Evolutionary conservation across 179 eudicot species (phyloP).

Genomic region (Patellifolia procumbens): DNA sequence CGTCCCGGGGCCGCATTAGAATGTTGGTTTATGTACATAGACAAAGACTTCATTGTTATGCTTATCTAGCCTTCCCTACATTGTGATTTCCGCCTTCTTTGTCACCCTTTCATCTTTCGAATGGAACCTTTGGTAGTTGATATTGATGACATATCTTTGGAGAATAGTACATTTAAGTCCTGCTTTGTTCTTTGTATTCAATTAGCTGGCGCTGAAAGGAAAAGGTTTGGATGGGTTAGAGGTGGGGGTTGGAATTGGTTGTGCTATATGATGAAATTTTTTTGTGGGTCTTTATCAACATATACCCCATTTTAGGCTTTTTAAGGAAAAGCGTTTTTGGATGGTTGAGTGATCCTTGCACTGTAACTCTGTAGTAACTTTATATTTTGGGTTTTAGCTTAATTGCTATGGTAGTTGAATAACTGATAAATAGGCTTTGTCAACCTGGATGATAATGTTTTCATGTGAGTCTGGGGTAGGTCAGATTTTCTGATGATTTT

Average conservation of each 20-base stretch:
- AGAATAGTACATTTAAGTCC: neutral
- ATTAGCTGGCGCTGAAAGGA: conserved; percentile 24
- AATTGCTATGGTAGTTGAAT: conserved; percentile 13
- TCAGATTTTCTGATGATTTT: neutral
- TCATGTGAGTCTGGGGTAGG: conserved; percentile 19
- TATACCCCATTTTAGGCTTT: neutral
- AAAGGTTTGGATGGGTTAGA: conserved; percentile 5
- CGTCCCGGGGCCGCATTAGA: neutral
- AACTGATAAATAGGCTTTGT: conserved; percentile 12
- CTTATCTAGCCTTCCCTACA: conserved; percentile 20
- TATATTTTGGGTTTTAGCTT: neutral
- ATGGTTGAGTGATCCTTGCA: neutral
- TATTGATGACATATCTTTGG: conserved; percentile 11
- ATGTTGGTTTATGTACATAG: conserved; percentile 10
- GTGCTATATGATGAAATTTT: conserved; percentile 8
- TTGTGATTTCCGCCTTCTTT: neutral
- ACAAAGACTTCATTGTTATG: neutral
- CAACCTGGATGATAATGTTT: conserved; percentile 21
- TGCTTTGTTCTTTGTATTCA: neutral
- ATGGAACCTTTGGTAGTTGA: neutral
- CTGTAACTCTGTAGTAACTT: neutral
- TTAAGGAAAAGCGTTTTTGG: conserved; percentile 6
- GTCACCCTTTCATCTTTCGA: neutral
- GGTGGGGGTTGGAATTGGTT: conserved; percentile 20
- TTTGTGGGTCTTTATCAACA: conserved; percentile 17